These are phyloP conservation scores for Nepenthes gracilis DNA, from an alignment of 148 eudicot genomes.

Conservation along the genomic window DNA sequence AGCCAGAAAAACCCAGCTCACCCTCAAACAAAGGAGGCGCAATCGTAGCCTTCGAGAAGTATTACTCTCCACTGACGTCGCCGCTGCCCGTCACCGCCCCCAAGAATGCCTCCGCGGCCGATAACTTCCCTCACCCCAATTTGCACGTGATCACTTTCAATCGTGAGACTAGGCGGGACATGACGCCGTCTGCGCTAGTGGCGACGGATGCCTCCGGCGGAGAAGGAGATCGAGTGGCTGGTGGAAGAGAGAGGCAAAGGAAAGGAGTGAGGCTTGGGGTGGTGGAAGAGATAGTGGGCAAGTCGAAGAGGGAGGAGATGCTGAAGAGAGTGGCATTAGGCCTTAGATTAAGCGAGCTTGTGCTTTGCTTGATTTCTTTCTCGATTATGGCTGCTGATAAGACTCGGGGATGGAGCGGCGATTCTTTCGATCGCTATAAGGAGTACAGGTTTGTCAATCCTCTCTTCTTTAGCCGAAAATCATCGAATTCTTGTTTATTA, in stretches of 20 bases:
- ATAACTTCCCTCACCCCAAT: neutral
- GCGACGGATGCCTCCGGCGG: conserved; percentile 7
- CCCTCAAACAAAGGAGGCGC: conserved; percentile 3
- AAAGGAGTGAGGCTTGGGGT: conserved; percentile 13
- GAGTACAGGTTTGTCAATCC: conserved; percentile 55
- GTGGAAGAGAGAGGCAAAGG: conserved; percentile 19
- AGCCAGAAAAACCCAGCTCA: conserved; percentile 20
- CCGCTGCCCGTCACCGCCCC: conserved; percentile 11
- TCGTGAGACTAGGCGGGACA: conserved; percentile 28
- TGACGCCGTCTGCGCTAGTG: conserved; percentile 9
- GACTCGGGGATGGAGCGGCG: conserved; percentile 92
- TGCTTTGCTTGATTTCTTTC: conserved; percentile 58
- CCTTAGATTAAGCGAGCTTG: conserved; percentile 54
- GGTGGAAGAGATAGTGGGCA: conserved; percentile 20
- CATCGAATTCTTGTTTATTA: neutral
- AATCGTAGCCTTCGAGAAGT: too few species aligned
- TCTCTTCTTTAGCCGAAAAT: neutral
- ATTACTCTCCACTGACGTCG: conserved; percentile 9
- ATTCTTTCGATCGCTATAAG: conserved; percentile 79
- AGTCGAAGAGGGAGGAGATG: conserved; percentile 25
- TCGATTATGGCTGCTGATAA: conserved; percentile 80
- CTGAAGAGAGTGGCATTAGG: conserved; percentile 42
- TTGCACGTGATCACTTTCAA: conserved; percentile 17
- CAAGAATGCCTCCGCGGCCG: neutral
- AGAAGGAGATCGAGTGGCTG: conserved; percentile 17